Base-by-base conservation (phyloP, 768 basidiomycete species). In the Kwoniella dendrophila region DNA sequence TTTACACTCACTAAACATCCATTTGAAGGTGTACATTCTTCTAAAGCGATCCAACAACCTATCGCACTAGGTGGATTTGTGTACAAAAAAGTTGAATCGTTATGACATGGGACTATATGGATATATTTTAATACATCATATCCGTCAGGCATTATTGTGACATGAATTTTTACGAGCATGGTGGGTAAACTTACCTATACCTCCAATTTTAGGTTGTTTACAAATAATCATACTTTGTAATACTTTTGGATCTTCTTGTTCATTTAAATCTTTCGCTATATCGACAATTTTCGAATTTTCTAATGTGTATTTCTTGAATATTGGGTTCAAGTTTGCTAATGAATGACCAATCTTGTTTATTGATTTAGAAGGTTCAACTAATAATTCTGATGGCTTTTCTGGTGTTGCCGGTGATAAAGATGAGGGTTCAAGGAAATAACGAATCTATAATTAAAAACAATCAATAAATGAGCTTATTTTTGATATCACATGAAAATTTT, bases 31-130 rank as follows among this genome's bases (percentile, higher is more conserved):
- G 92, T 93, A 78, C 93, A 96, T 61, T 85, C 83, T 77, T 98
- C 95, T 36, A 99, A 81, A 0, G 95, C 90, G 60, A 98, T 90
- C 96, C 96, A 99, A 76, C 94, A 91, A 1, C 96, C 96, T 22
- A 98, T 84, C 0, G 96, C 96, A 8, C 86, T 87, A 0, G 90
- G 90, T 11, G 96, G 96, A 40, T 89, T 83, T 8, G 94, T 96
- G 80, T 95, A 97, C 86, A 98, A 76, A 43, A 80, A 82, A 0
- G 79, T 64, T 87, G 92, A 95, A 77, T 99, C 96, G 72, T 90
- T 93, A 74, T 99, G 96, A 66, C 89, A 87, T 1, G 87, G 87
- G 6, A 98, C 96, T 90, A 52, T 4, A 30, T 10, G 8, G 6
- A 32, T n/a, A 24, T 20, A 10, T 24, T 51, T 10, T 8, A 8